phyloP scores from a whole-genome alignment of 139 green algal genomes.

The Chlamydomonas incerta region DNA sequence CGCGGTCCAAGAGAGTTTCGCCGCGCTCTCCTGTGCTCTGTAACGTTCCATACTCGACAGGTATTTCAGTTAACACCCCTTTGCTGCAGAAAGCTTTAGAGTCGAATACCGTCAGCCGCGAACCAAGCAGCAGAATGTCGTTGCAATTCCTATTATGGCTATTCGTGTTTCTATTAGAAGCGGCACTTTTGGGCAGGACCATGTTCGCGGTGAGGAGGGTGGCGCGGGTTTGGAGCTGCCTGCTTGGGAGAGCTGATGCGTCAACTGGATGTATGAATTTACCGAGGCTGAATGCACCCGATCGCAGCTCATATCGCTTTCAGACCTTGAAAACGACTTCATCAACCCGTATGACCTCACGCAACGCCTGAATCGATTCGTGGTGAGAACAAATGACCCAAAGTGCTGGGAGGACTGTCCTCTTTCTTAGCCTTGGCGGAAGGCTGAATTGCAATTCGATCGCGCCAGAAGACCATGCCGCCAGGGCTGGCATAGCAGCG shows the following conservation, averaged over 20 bases:
- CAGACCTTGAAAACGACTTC: conserved; percentile 89
- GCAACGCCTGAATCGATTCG: conserved; percentile 74
- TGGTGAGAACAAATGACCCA: conserved; percentile 57
- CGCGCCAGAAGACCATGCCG: too few relatives aligned
- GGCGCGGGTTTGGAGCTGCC: neutral
- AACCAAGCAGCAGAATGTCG: conserved; percentile 33
- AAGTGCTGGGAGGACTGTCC: neutral
- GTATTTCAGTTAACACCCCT: too few relatives aligned
- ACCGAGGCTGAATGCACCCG: too few relatives aligned
- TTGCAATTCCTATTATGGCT: conserved; percentile 62
- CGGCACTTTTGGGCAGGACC: conserved; percentile 67
- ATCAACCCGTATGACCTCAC: conserved; percentile 90
- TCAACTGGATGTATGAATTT: neutral
- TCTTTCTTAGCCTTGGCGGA: too few relatives aligned
- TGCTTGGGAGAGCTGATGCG: neutral
- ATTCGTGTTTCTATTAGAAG: conserved; percentile 66
- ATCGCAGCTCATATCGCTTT: conserved; percentile 80
- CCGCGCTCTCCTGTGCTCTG: too few relatives aligned
- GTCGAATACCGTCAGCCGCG: neutral
- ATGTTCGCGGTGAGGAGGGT: conserved; percentile 70
- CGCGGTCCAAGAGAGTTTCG: too few relatives aligned
- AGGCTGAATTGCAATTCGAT: too few relatives aligned
- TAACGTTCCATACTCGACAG: too few relatives aligned
- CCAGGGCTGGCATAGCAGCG: too few relatives aligned
- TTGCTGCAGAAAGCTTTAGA: too few relatives aligned